A percentile compares a stretch with the other conserved stretches of the same genome.
phyloP scores from a whole-genome alignment of 108 stramenopile genomes.

The Fragilariopsis cylindrus region DNA sequence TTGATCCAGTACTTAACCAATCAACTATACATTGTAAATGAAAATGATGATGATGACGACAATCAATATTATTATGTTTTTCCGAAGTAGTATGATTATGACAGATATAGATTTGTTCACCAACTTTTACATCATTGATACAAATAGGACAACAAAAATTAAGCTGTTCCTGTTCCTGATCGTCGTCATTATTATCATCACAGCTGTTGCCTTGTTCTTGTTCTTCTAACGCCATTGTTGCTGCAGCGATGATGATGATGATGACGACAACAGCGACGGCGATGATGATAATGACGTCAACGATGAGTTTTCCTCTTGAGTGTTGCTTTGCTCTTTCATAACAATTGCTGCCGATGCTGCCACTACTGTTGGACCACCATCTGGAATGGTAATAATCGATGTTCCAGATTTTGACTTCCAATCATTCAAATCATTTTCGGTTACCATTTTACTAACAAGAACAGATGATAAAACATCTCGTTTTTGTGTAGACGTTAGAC shows the following conservation, averaged over 20 bases:
- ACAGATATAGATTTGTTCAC: not conserved
- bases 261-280: no score
- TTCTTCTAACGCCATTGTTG: no score
- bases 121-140: constrained; percentile 6
- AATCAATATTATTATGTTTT: no score
- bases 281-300: no score
- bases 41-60: not conserved
- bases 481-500: not conserved
- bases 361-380: not conserved
- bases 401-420: not conserved
- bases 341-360: not conserved
- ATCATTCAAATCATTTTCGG: not conserved
- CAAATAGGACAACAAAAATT: constrained; percentile 10
- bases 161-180: not conserved
- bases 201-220: no score
- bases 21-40: constrained; percentile 2
- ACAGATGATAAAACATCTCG: not conserved
- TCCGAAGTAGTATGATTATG: no score
- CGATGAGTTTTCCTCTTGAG: no score
- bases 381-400: not conserved
- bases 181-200: not conserved
- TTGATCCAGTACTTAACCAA: constrained; percentile 11
- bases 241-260: no score
- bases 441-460: not conserved
- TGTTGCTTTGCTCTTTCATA: no score